These are phyloP conservation scores for Meyerozyma athensensis DNA, from an alignment of 1,139 yeast species.

Conservation along the genomic window DNA sequence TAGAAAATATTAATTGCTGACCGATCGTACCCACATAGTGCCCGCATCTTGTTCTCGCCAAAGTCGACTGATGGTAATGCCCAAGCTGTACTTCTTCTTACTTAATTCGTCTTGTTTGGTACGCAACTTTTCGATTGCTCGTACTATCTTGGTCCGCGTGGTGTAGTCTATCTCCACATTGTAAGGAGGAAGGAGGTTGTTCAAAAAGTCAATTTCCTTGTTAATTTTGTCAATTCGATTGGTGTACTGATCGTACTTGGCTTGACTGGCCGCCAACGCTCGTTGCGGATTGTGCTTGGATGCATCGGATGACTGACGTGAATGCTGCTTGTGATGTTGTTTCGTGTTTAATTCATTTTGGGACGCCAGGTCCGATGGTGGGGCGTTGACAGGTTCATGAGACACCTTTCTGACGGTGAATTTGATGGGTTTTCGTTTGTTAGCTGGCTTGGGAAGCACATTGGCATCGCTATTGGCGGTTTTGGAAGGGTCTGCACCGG, in stretches of 20 bases:
- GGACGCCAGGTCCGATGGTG: conserved; percentile 8
- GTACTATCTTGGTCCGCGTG: conserved; percentile 37
- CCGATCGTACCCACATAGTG: conserved; percentile 41
- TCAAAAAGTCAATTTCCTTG: conserved; percentile 38
- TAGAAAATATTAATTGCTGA: conserved; percentile 12
- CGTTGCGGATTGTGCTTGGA: not conserved
- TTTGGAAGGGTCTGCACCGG: not conserved
- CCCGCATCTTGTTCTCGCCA: conserved; percentile 43
- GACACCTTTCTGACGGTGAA: conserved; percentile 43
- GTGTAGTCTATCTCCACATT: conserved; percentile 43
- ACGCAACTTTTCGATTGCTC: conserved; percentile 40
- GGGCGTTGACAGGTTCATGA: conserved; percentile 25
- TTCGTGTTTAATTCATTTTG: no score
- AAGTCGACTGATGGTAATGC: conserved; percentile 40
- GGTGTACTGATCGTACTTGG: conserved; percentile 33
- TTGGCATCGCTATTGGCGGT: not conserved
- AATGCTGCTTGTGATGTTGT: not conserved
- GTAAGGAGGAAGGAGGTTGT: conserved; percentile 40
- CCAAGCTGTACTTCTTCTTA: conserved; percentile 40
- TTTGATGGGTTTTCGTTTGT: conserved; percentile 28
- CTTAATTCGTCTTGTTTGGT: conserved; percentile 41
- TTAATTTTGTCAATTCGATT: conserved; percentile 33
- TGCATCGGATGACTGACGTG: conserved; percentile 4
- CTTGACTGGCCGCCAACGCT: conserved; percentile 24
- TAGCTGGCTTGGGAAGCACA: not conserved